Evolutionary conservation across 371 early-diverging fungal species (phyloP).

Genomic region (Circinella minor): DNA sequence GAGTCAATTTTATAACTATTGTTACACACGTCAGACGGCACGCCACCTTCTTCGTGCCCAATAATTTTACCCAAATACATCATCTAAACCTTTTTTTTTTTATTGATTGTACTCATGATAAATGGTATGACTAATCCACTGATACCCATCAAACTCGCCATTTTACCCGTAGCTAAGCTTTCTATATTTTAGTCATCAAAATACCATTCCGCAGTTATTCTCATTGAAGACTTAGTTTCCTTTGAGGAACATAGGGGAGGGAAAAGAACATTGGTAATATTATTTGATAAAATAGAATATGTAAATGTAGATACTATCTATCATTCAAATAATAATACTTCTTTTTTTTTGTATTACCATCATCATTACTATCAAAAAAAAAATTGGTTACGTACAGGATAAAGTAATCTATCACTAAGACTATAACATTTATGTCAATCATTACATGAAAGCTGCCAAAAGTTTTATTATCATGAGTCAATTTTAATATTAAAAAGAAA

Average conservation of each 20-base stretch:
- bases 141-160: slow-evolving; percentile 5
- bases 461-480: neutral
- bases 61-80: slow-evolving; percentile 1
- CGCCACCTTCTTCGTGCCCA: neutral
- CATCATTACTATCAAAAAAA: neutral
- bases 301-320: too few species aligned
- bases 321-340: neutral
- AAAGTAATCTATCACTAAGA: neutral
- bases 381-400: neutral
- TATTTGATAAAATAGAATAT: too few species aligned
- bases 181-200: slow-evolving; percentile 6
- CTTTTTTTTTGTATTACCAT: neutral
- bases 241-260: too few species aligned
- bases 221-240: slow-evolving; percentile 6
- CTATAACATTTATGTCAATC: slow-evolving; percentile 11
- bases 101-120: slow-evolving; percentile 16
- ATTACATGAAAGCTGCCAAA: slow-evolving; percentile 20
- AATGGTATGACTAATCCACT: slow-evolving; percentile 16
- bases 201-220: slow-evolving; percentile 16
- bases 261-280: too few species aligned
- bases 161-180: slow-evolving; percentile 9
- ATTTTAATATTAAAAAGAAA: too few species aligned
- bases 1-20: neutral
- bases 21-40: neutral
- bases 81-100: neutral